Conservation (phyloP, 139 green algal genomes). For the Choricystis sp. region DNA sequence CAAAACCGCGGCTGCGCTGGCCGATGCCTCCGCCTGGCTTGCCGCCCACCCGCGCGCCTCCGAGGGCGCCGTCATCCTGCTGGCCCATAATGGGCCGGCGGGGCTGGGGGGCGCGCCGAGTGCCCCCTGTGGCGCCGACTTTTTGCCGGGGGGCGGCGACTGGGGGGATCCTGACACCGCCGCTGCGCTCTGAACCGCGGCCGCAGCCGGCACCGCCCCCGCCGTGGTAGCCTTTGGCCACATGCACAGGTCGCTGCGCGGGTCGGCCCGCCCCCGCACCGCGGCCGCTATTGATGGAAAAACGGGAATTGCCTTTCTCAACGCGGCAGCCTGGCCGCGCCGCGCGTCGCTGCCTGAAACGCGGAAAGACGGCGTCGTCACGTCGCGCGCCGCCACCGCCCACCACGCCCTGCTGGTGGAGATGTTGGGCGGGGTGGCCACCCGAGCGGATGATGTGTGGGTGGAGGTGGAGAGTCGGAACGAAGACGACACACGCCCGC, state of each 20-base stretch:
- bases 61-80: slow-evolving; percentile 15
- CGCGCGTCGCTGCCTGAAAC: too few relatives aligned
- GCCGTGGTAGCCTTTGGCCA: slow-evolving; percentile 34
- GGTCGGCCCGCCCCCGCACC: slow-evolving; percentile 9
- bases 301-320: slow-evolving; percentile 25
- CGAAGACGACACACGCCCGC: too few relatives aligned
- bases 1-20: slow-evolving; percentile 6
- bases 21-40: slow-evolving; percentile 8
- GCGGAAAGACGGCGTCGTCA: neutral
- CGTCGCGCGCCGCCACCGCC: neutral
- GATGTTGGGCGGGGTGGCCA: neutral
- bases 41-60: neutral
- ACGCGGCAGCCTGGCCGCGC: slow-evolving; percentile 34
- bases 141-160: slow-evolving; percentile 16
- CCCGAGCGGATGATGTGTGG: neutral
- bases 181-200: slow-evolving; percentile 11
- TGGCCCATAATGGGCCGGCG: slow-evolving; percentile 41
- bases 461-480: too few relatives aligned
- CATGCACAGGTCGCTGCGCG: slow-evolving; percentile 39
- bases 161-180: slow-evolving; percentile 29
- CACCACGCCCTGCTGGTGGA: neutral
- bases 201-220: slow-evolving; percentile 3
- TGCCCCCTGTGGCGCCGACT: slow-evolving; percentile 27
- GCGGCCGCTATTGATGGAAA: slow-evolving; percentile 25
- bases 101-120: slow-evolving; percentile 17